Evolutionary conservation across 2,329 filamentous ascomycete species (phyloP).

Genomic region (Cordyceps fumosorosea): DNA sequence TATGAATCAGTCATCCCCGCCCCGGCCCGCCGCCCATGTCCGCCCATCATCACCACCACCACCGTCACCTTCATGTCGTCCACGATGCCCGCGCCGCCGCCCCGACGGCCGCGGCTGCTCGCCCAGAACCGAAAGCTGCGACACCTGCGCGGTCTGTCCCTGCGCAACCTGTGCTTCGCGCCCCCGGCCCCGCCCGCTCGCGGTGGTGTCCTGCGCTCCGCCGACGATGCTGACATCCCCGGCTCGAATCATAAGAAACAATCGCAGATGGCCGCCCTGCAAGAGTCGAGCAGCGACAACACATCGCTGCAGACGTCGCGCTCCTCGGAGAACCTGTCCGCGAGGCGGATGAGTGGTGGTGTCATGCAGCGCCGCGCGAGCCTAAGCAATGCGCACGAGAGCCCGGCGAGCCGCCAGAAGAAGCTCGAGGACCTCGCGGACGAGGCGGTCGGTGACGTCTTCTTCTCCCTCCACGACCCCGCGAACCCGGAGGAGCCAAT

Average conservation of each 20-base stretch:
- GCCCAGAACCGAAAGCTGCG: conserved; percentile 80
- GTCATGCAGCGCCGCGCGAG: conserved; percentile 40
- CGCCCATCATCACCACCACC: not conserved
- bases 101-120: conserved; percentile 45
- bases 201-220: conserved; percentile 45
- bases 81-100: conserved; percentile 26
- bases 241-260: conserved; percentile 34
- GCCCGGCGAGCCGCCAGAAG: conserved; percentile 55
- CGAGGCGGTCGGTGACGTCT: conserved; percentile 72
- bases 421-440: conserved; percentile 68
- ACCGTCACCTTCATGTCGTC: conserved; percentile 20
- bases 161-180: conserved; percentile 76
- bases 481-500: conserved; percentile 58
- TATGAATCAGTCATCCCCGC: not conserved
- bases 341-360: conserved; percentile 21
- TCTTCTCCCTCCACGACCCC: conserved; percentile 75
- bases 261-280: conserved; percentile 39
- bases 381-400: conserved; percentile 41
- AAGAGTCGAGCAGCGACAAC: conserved; percentile 32
- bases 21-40: not conserved
- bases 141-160: conserved; percentile 77
- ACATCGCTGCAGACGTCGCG: conserved; percentile 44
- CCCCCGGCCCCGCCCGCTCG: conserved; percentile 29
- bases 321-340: conserved; percentile 44
- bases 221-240: conserved; percentile 67